A percentile compares a stretch with the other conserved stretches of the same genome.
Conservation (phyloP, 169 alveolate species). For the Cryptosporidium sp. region DNA sequence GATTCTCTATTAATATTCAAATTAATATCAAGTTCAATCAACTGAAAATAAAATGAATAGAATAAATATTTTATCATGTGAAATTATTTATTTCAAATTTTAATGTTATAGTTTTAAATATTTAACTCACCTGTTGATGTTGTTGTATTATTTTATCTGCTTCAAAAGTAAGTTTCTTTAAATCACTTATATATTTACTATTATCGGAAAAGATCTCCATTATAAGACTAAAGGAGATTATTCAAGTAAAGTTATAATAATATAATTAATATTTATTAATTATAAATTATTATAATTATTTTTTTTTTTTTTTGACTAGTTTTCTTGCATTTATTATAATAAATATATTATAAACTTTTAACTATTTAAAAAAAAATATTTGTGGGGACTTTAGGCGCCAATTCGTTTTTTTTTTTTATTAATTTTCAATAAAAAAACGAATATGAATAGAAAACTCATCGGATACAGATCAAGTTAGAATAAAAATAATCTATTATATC, state of each 20-base stretch:
- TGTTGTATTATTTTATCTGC: conserved; percentile 68
- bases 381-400: neutral
- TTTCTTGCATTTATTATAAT: neutral
- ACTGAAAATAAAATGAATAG: neutral
- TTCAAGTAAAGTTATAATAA: neutral
- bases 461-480: neutral
- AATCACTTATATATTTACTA: conserved; percentile 31
- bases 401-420: no score
- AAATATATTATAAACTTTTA: no score
- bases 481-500: neutral
- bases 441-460: neutral
- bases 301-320: neutral
- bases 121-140: conserved; percentile 71
- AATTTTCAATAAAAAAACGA: no score
- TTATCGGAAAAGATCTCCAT: conserved; percentile 61
- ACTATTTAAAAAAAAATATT: no score
- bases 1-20: conserved; percentile 60
- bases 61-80: neutral
- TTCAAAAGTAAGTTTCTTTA: conserved; percentile 18
- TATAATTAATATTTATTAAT: no score
- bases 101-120: neutral
- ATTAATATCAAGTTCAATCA: conserved; percentile 39
- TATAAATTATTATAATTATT: no score
- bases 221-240: neutral
- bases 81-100: neutral